Evolutionary conservation across 345 rosid genomes (phyloP).

Genomic region (Rhizophora apiculata): DNA sequence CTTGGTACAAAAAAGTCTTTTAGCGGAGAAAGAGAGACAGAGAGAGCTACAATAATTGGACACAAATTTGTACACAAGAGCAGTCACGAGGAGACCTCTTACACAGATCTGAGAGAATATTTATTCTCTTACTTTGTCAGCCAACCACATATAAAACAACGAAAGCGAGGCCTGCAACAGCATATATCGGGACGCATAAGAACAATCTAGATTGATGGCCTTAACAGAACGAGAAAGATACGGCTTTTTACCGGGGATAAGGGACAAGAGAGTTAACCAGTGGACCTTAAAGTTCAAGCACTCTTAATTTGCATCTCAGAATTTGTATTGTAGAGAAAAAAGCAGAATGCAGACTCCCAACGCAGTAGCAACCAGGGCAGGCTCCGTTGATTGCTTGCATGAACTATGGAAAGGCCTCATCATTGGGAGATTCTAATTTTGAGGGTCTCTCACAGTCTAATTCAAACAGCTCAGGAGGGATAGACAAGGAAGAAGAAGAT

Average conservation of each 20-base stretch:
- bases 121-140: constrained; percentile 26
- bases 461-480: constrained; percentile 89
- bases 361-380: background rate
- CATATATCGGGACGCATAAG: constrained; percentile 39
- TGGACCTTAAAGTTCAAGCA: background rate
- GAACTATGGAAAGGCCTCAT: background rate
- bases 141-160: constrained; percentile 53
- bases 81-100: constrained; percentile 44
- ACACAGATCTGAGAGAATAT: constrained; percentile 41
- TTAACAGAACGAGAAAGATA: constrained; percentile 26
- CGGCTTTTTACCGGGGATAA: constrained; percentile 17
- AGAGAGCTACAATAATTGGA: constrained; percentile 24
- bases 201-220: constrained; percentile 33
- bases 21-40: background rate
- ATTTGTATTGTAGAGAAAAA: background rate
- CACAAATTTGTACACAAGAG: constrained; percentile 11
- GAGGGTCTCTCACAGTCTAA: constrained; percentile 2
- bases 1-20: constrained; percentile 17
- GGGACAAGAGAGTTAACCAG: background rate
- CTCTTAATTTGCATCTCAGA: background rate
- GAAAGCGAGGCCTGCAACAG: constrained; percentile 38
- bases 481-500: constrained; percentile 83
- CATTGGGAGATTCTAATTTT: constrained; percentile 5
- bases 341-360: background rate
- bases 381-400: constrained; percentile 13